Evolutionary conservation across 257 asterid species (phyloP).

Genomic region (Capsicum pubescens): DNA sequence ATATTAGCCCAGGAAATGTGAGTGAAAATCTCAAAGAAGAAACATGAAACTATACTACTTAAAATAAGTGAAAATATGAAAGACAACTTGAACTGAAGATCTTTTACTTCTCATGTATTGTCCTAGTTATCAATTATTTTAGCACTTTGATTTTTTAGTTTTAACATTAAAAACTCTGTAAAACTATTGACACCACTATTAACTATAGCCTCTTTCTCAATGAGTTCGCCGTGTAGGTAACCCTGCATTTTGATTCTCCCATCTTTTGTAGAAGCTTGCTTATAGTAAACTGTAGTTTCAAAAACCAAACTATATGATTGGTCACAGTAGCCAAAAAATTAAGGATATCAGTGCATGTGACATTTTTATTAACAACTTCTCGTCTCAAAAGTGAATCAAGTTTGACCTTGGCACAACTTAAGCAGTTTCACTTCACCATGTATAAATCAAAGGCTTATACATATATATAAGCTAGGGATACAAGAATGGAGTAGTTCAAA

Average conservation of each 20-base stretch:
- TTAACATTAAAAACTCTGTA: not conserved
- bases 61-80: not conserved
- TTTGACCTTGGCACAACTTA: slow-evolving; percentile 11
- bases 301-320: not conserved
- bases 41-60: slow-evolving; percentile 1
- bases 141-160: not conserved
- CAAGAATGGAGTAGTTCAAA: not conserved
- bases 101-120: not conserved
- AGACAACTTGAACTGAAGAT: slow-evolving; percentile 14
- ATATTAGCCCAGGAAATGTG: slow-evolving; percentile 27
- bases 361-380: not conserved
- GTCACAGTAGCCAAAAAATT: not conserved
- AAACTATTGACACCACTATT: slow-evolving; percentile 5
- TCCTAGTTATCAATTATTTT: not conserved
- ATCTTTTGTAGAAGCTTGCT: not conserved
- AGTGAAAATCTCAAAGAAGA: slow-evolving; percentile 16
- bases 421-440: not conserved
- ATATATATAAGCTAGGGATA: not conserved
- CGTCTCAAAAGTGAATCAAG: slow-evolving; percentile 2
- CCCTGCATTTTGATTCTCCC: not conserved
- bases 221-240: not conserved
- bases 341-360: not conserved
- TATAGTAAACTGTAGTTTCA: not conserved
- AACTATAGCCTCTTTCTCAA: slow-evolving; percentile 12
- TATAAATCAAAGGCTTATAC: not conserved